Percentiles rank a stretch among this genome's conserved stretches.
These are phyloP conservation scores for Misopates orontium DNA, from an alignment of 257 asterid genomes.

Conservation along the genomic window DNA sequence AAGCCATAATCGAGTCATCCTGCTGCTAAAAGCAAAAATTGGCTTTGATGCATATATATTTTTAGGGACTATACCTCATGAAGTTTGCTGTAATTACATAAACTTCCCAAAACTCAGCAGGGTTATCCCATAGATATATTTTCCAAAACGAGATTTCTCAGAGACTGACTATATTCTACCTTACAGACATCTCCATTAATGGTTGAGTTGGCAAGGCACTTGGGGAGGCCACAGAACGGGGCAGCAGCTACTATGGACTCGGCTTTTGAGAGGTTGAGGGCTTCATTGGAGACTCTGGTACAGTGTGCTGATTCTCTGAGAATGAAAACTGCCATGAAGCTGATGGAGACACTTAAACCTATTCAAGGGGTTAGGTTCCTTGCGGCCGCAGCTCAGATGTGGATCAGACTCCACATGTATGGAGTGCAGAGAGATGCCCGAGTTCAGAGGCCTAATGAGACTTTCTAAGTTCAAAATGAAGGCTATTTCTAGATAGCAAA, in stretches of 20 bases:
- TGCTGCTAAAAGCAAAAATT: not conserved
- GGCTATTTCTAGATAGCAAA: not conserved
- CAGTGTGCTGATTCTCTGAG: conserved; percentile 43
- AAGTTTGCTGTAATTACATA: not conserved
- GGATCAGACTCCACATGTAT: conserved; percentile 27
- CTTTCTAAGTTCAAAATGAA: not conserved
- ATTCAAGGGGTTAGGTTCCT: conserved; percentile 34
- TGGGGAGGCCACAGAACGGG: conserved; percentile 28
- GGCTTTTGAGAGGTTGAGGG: conserved; percentile 17
- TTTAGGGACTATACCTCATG: not conserved
- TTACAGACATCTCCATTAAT: conserved; percentile 30
- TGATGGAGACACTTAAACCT: conserved; percentile 37
- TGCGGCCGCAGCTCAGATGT: conserved; percentile 34
- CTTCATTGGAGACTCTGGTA: conserved; percentile 34
- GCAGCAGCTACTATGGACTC: conserved; percentile 13
- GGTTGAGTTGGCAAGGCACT: conserved; percentile 17
- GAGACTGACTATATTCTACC: not conserved
- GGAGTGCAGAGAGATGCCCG: conserved; percentile 33
- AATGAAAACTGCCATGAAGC: conserved; percentile 19
- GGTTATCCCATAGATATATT: too few relatives aligned
- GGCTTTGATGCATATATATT: not conserved
- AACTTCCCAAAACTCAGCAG: not conserved
- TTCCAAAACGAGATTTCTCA: not conserved
- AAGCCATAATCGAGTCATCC: not conserved
- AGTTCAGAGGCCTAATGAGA: not conserved